A percentile compares a stretch with the other conserved stretches of the same genome.
These are phyloP conservation scores for Naganishia sp. DNA, from an alignment of 1,284 basidiomycete genomes.

Conservation along the genomic window DNA sequence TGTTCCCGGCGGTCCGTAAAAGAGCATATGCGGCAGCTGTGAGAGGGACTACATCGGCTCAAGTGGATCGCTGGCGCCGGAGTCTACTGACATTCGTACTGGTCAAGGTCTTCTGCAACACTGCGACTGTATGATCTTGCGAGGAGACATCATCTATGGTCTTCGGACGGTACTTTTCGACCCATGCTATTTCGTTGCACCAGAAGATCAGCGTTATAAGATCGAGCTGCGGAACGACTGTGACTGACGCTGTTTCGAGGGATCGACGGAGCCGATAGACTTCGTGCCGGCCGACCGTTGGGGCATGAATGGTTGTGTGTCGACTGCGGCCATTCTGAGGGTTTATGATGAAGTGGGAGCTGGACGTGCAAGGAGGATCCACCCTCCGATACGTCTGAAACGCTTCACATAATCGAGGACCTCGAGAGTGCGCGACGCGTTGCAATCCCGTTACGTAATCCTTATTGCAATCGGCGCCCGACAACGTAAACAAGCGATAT, in stretches of 20 bases:
- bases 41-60: conserved; percentile 5
- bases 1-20: conserved; percentile 98
- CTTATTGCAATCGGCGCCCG: not conserved
- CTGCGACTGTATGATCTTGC: conserved; percentile 93
- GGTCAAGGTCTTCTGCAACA: conserved; percentile 84
- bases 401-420: not conserved
- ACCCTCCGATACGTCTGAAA: not conserved
- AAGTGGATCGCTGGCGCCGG: not conserved
- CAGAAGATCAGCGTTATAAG: not conserved
- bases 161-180: conserved; percentile 69
- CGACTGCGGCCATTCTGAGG: conserved; percentile 15
- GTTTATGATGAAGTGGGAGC: not conserved
- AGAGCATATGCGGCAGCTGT: conserved; percentile 98
- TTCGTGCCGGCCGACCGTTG: conserved; percentile 11
- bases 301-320: conserved; percentile 20
- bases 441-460: conserved; percentile 15
- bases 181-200: conserved; percentile 30
- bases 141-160: conserved; percentile 97
- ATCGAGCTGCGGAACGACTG: not conserved
- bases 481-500: conserved; percentile 11
- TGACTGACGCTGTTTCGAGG: conserved; percentile 32
- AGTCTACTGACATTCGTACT: conserved; percentile 76
- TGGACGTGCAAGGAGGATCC: not conserved
- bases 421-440: conserved; percentile 16
- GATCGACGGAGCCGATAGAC: conserved; percentile 27